Percentiles rank a stretch among this genome's conserved stretches.
Conservation (phyloP, 495 filamentous ascomycete genomes). For the Annulohypoxylon maeteangense region DNA sequence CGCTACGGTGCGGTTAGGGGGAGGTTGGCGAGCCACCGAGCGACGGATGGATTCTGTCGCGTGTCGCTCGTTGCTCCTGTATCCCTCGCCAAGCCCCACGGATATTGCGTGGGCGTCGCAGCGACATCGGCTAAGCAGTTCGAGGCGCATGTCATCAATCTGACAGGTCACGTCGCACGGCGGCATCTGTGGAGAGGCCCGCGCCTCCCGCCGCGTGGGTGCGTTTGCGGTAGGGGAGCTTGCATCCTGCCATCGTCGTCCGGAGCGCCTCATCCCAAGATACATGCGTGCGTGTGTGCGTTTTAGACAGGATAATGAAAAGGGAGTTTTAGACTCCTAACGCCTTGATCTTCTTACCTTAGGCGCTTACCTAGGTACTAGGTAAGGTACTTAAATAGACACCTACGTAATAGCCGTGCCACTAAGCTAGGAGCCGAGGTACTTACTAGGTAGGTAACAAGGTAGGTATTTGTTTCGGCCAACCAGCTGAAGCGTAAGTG, state of each 20-base stretch:
- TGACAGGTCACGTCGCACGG: slow-evolving; percentile 49
- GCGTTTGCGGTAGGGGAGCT: slow-evolving; percentile 20
- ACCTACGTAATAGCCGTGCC: no score
- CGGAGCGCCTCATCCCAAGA: slow-evolving; percentile 36
- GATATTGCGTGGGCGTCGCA: slow-evolving; percentile 24
- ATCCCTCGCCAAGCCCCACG: slow-evolving; percentile 1
- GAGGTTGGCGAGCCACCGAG: background rate
- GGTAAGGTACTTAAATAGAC: background rate
- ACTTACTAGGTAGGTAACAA: no score
- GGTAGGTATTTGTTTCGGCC: no score
- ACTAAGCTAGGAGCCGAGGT: background rate
- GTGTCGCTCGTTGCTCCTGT: background rate
- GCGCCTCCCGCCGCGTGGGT: slow-evolving; percentile 41
- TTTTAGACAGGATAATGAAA: no score
- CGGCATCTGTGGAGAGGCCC: slow-evolving; percentile 43
- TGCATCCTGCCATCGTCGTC: slow-evolving; percentile 30
- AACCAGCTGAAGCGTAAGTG: no score
- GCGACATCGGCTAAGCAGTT: slow-evolving; percentile 37
- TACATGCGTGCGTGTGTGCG: no score
- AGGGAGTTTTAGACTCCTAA: no score
- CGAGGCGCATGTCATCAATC: slow-evolving; percentile 47
- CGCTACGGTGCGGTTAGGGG: background rate
- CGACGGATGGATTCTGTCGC: background rate
- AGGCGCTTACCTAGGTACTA: no score
- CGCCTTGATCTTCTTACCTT: no score